Conservation (phyloP, 176 grass and related monocot genomes). For the Carex myosuroides region DNA sequence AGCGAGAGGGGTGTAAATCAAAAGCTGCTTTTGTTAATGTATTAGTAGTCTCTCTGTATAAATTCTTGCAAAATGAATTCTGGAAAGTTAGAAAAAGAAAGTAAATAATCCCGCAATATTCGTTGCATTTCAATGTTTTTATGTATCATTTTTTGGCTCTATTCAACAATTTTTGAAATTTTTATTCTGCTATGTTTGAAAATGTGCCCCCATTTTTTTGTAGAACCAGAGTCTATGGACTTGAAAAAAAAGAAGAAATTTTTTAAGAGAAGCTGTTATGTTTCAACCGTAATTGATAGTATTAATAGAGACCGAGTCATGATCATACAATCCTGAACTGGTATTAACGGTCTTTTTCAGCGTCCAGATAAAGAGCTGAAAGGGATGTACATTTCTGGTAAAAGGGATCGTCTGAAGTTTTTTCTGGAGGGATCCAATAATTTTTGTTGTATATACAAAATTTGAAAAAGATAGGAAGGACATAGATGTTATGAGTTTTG, state of each 20-base stretch:
- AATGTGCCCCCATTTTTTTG: no score
- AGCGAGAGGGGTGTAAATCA: constrained; percentile 8
- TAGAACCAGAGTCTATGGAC: no score
- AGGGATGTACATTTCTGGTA: background rate
- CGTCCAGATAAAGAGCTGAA: no score
- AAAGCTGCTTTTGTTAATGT: constrained; percentile 10
- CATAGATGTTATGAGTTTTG: background rate
- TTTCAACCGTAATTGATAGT: no score
- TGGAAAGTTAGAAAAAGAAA: background rate
- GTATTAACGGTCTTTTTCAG: no score
- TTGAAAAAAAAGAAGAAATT: no score
- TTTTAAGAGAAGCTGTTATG: no score
- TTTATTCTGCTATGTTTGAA: background rate
- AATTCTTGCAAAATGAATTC: constrained; percentile 7
- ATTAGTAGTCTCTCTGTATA: constrained; percentile 13
- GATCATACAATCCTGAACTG: no score
- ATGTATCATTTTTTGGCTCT: background rate
- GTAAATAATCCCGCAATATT: background rate
- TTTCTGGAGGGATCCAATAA: background rate
- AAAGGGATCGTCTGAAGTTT: background rate
- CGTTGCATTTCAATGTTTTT: background rate
- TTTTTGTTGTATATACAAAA: no score
- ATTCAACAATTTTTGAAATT: background rate
- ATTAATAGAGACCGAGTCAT: no score
- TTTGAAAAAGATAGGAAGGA: no score